These are phyloP conservation scores for Peziza echinospora DNA, from an alignment of 495 filamentous ascomycete genomes.

Conservation along the genomic window DNA sequence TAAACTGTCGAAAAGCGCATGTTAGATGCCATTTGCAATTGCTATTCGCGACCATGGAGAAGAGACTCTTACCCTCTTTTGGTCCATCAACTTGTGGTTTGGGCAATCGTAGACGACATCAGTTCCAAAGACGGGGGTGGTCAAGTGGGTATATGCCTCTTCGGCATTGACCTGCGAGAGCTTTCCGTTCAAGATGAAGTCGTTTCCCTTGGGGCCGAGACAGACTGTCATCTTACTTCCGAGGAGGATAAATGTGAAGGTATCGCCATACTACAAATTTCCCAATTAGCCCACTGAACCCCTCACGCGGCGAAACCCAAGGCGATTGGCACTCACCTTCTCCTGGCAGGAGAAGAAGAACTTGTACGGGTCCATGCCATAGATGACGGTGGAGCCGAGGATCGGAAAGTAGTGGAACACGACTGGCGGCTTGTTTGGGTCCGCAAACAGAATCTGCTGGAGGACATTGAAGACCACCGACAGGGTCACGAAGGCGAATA, in stretches of 20 bases:
- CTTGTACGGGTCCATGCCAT: slow-evolving; percentile 63
- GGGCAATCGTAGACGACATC: slow-evolving; percentile 80
- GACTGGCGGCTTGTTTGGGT: slow-evolving; percentile 51
- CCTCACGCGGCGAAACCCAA: too few relatives aligned
- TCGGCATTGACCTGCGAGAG: slow-evolving; percentile 61
- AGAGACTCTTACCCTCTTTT: slow-evolving; percentile 36
- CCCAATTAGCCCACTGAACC: neutral
- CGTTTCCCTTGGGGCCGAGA: slow-evolving; percentile 58
- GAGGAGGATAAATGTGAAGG: slow-evolving; percentile 59
- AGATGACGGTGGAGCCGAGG: slow-evolving; percentile 54
- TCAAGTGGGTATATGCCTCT: slow-evolving; percentile 61
- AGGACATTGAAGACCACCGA: slow-evolving; percentile 43
- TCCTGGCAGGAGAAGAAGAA: slow-evolving; percentile 50
- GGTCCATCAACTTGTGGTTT: slow-evolving; percentile 66
- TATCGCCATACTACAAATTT: slow-evolving; percentile 42
- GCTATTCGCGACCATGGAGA: neutral
- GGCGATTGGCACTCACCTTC: slow-evolving; percentile 32
- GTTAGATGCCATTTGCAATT: neutral
- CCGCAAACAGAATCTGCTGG: slow-evolving; percentile 45
- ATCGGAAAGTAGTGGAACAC: slow-evolving; percentile 73
- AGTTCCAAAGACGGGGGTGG: slow-evolving; percentile 66
- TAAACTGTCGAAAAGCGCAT: slow-evolving; percentile 39
- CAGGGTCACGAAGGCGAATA: slow-evolving; percentile 27
- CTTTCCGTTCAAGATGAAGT: slow-evolving; percentile 74
- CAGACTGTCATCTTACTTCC: slow-evolving; percentile 57